Conservation (phyloP, 805 yeast genomes). For the Alloascoidea africana region DNA sequence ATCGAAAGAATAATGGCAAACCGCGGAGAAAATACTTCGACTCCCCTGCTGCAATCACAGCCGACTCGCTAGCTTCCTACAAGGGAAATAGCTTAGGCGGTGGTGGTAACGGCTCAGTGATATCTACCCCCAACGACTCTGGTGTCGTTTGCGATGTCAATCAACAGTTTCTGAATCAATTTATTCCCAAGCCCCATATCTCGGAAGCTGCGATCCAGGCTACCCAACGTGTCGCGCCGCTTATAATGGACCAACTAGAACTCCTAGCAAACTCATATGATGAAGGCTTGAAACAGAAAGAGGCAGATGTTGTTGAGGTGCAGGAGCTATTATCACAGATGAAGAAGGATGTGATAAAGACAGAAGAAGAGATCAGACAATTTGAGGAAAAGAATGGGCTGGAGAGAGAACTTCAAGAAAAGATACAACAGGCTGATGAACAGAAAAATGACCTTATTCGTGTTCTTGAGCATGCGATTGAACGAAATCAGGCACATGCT, state of each 20-base stretch:
- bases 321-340: constrained; percentile 24
- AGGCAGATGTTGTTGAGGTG: constrained; percentile 35
- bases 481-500: constrained; percentile 48
- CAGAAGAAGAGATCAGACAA: constrained; percentile 15
- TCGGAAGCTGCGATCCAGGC: constrained; percentile 41
- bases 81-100: too few relatives aligned
- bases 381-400: not conserved
- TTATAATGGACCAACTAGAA: constrained; percentile 17
- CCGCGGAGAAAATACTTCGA: not conserved
- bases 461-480: constrained; percentile 17
- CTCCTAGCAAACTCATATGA: constrained; percentile 34
- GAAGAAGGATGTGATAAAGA: constrained; percentile 22
- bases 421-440: not conserved
- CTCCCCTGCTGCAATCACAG: not conserved
- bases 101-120: not conserved
- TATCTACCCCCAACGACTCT: not conserved
- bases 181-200: constrained; percentile 20
- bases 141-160: too few relatives aligned
- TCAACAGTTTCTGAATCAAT: not conserved
- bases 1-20: not conserved
- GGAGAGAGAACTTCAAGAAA: not conserved
- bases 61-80: not conserved
- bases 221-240: constrained; percentile 27
- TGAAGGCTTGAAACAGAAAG: constrained; percentile 35
- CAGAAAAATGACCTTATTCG: not conserved